Percentiles rank a stretch among this genome's conserved stretches.
phyloP scores from a whole-genome alignment of 2,329 filamentous ascomycete species.

The Pseudopyricularia javanii region DNA sequence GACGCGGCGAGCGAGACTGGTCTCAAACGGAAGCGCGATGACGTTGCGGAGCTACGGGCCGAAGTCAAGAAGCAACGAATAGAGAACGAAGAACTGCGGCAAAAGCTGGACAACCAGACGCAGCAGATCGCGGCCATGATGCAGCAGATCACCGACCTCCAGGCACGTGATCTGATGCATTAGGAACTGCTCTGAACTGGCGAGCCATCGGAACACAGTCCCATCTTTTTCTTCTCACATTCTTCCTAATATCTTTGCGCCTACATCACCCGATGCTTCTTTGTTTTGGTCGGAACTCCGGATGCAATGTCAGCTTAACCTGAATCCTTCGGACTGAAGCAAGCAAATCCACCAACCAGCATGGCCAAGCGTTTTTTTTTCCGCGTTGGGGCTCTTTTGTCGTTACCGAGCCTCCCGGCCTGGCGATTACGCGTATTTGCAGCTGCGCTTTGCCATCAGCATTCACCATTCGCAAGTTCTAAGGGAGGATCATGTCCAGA shows the following conservation, averaged over 20 bases:
- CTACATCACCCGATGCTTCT: neutral
- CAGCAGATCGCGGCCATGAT: constrained; percentile 33
- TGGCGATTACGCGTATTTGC: neutral
- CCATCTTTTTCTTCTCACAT: neutral
- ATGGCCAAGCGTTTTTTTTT: neutral
- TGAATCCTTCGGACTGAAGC: neutral
- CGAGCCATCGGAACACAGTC: neutral
- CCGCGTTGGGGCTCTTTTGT: neutral
- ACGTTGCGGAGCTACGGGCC: constrained; percentile 40
- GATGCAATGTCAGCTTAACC: neutral
- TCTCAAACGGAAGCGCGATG: constrained; percentile 36
- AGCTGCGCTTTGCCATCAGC: neutral
- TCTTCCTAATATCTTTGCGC: neutral
- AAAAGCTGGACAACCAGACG: constrained; percentile 35
- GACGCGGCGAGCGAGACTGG: constrained; percentile 33
- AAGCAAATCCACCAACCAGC: neutral
- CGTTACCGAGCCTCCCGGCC: neutral
- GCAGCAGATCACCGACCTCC: constrained; percentile 31
- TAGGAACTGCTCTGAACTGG: neutral
- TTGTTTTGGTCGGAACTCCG: neutral
- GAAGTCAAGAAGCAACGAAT: constrained; percentile 55
- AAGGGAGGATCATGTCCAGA: neutral
- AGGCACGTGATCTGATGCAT: neutral
- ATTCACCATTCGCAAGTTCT: neutral
- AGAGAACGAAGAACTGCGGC: constrained; percentile 49